Evolutionary conservation across 345 rosid species (phyloP).

Genomic region (Conringia planisiliqua): DNA sequence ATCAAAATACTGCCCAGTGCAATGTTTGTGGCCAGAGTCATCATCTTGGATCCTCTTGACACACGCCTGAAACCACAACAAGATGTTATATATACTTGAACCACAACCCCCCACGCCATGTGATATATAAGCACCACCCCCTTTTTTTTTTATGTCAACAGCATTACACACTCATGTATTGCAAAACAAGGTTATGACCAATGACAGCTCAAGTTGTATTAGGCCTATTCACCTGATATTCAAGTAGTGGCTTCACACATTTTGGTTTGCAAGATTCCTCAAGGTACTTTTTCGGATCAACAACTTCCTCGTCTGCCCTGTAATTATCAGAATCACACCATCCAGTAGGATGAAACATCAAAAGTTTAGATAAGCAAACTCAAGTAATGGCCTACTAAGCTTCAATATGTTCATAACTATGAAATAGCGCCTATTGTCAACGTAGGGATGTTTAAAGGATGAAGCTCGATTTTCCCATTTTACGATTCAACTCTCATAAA

Average conservation of each 20-base stretch:
- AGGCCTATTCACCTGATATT: constrained; percentile 35
- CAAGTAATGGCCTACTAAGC: background rate
- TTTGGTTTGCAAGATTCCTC: constrained; percentile 47
- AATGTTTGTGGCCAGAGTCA: constrained; percentile 78
- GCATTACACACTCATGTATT: background rate
- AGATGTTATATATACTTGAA: background rate
- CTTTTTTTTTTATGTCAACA: background rate
- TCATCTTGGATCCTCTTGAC: constrained; percentile 79
- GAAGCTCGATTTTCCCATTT: background rate
- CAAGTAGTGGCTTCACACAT: constrained; percentile 49
- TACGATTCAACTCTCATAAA: background rate
- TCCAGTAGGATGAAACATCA: background rate
- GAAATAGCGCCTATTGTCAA: background rate
- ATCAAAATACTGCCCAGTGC: constrained; percentile 86
- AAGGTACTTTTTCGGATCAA: constrained; percentile 44
- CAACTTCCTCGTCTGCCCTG: constrained; percentile 47
- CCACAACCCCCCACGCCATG: background rate
- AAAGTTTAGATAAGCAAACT: background rate
- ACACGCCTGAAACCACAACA: constrained; percentile 53
- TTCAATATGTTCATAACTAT: background rate
- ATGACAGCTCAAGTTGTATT: background rate
- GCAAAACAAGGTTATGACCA: background rate
- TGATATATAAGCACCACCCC: background rate
- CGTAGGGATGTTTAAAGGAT: background rate
- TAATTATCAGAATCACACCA: background rate